Evolutionary conservation across 495 filamentous ascomycete genomes (phyloP), one percentile per base, ranked within the genome.

Genomic region (Xylaria intraflava): DNA sequence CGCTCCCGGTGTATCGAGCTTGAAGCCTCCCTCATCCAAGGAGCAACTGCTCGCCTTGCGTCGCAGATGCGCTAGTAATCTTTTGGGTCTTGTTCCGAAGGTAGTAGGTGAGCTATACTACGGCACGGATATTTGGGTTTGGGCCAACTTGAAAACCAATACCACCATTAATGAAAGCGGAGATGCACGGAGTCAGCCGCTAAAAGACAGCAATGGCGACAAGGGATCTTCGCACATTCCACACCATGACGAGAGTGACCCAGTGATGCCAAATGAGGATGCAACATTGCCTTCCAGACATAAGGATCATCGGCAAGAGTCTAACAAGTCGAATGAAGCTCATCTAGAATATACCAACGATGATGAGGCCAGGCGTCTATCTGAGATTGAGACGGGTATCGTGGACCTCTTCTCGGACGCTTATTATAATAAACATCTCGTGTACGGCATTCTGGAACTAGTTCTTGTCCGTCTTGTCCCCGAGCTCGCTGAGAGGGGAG

Each of bases 381-480:
- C 48, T 38, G 72, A 79, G 59, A 73, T 85, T 31, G 81, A 77
- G 42, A 65, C 73, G 44, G 66, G 62, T 51, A 72, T 86, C 22
- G 76, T 96, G 17, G 85, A 89, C 59, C 71, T 88, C 14, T 87
- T 95, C 62, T 78, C 77, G 2, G 88, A 95, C 66, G 78, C 77
- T 10, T 96, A 95, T 69, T 82, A 87, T 65, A 97, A 96, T 72
- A 92, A 87, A 69, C 90, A 97, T 67, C 69, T 98, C 9, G 67
- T 91, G 39, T 94, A 92, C 58, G 72, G 78, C 20, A 74, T 90
- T 35, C 60, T 96, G 35, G 93, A 97, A 68, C 70, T 88, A 48
- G 53, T 95, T 0, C 72, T 98, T 12, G 82, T 86, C 31, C 79
- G 84, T 59, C 68, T 96, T 29, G 75, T 95, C 46, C 93, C 93